Evolutionary conservation across 345 rosid genomes (phyloP), one percentile per base, ranked within the genome.

Genomic region (Linum trigynum): DNA sequence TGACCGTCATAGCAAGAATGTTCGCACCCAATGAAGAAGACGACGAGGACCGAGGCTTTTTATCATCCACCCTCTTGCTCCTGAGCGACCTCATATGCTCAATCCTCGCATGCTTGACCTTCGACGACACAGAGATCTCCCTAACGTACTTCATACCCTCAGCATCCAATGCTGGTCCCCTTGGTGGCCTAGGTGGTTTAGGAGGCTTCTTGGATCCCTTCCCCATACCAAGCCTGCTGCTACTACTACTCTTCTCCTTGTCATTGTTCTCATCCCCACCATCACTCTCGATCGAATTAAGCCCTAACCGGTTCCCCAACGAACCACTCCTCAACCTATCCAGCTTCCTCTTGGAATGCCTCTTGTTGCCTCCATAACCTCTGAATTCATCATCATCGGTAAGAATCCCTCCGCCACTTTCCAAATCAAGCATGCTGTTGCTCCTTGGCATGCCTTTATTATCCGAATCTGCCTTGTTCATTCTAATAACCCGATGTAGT

Each of bases 161-260:
- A 0, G 95, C 82, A 65, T 89, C 97, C 71, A 95, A 63, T 4
- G 89, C 84, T 8, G 96, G 98, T 64, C 94, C 89, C 68, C 85
- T 80, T 0, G 98, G 99, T 37, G 97, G 92, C n/a, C 91, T 76
- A 3, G 99, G 99, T 72, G 99, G 99, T 68, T 75, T 86, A 3
- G 86, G 67, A 39, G 86, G 58, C 69, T 89, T 88, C 66, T 91
- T 76, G 68, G 83, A 64, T 82, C 88, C 77, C 3, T 72, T 70
- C 63, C 79, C 86, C 63, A 80, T 87, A 37, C 73, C 53, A 48
- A 9, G 15, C 14, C 14, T 23, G 32, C 14, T 23, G 32, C 32
- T 23, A 23, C 32, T 48, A 48, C 53, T 10, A 12, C 14, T 48
- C 15, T 9, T 15, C 3, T 48, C 53, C 53, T 48, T 48, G 53